phyloP scores from a whole-genome alignment of 768 basidiomycete genomes.

The Calocybe cyanea region DNA sequence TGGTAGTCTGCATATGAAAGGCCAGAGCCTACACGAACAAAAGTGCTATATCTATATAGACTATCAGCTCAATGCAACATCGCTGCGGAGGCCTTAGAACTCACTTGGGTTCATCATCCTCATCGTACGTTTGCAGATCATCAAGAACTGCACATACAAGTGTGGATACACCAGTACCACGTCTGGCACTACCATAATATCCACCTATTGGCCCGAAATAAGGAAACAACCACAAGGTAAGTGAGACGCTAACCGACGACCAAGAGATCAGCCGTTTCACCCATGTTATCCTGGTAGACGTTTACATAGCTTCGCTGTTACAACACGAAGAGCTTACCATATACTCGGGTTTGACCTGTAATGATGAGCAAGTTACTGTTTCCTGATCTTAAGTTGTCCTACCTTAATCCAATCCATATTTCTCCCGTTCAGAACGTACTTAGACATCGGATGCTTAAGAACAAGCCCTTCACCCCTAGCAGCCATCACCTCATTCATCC shows the following conservation, averaged over 20 bases:
- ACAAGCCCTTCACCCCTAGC: slow-evolving; percentile 90
- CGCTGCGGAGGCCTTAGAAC: background rate
- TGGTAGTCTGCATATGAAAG: slow-evolving; percentile 82
- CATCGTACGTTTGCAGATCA: slow-evolving; percentile 52
- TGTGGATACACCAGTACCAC: slow-evolving; percentile 86
- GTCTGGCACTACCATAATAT: slow-evolving; percentile 82
- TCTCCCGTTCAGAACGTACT: slow-evolving; percentile 84
- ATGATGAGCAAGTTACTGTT: background rate
- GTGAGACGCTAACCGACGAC: slow-evolving; percentile 65
- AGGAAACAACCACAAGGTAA: background rate
- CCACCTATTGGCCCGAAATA: slow-evolving; percentile 49
- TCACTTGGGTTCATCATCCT: slow-evolving; percentile 65
- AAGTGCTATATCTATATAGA: slow-evolving; percentile 67
- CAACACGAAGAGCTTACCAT: slow-evolving; percentile 49
- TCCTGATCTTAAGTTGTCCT: slow-evolving; percentile 4
- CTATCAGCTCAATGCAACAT: background rate
- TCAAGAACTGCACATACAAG: slow-evolving; percentile 88
- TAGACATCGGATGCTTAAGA: slow-evolving; percentile 77
- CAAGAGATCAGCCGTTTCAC: slow-evolving; percentile 88
- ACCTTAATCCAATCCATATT: slow-evolving; percentile 94
- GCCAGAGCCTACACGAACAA: slow-evolving; percentile 89
- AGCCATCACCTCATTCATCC: slow-evolving; percentile 82
- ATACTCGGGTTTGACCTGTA: slow-evolving; percentile 80
- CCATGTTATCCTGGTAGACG: slow-evolving; percentile 75
- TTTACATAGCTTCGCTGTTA: background rate